Percentiles rank a stretch among this genome's conserved stretches.
Conservation (phyloP, 2,329 filamentous ascomycete species). For the Keithomyces neogunnii region DNA sequence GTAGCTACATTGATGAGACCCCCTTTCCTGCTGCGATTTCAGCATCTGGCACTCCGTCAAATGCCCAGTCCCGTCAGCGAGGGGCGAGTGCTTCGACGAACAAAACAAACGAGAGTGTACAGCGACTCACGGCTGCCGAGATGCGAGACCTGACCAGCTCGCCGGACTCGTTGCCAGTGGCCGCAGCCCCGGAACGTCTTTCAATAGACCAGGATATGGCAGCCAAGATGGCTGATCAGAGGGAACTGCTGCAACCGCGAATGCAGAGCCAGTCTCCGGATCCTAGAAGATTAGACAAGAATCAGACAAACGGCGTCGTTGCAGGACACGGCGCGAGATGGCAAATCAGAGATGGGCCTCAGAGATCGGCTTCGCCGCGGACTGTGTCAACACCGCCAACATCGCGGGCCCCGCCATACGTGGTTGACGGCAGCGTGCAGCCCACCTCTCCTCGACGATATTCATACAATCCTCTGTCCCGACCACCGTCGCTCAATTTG, state of each 20-base stretch:
- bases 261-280: background rate
- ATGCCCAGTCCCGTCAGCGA: conserved; percentile 10
- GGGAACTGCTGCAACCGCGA: conserved; percentile 11
- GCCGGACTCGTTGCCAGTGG: conserved; percentile 50
- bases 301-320: conserved; percentile 16
- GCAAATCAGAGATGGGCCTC: conserved; percentile 15
- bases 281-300: background rate
- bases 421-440: conserved; percentile 15
- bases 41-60: background rate
- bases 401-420: conserved; percentile 25
- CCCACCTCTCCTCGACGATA: conserved; percentile 34
- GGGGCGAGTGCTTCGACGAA: conserved; percentile 22
- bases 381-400: conserved; percentile 47
- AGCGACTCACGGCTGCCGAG: conserved; percentile 48
- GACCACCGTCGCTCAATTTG: conserved; percentile 38
- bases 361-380: conserved; percentile 25
- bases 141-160: conserved; percentile 49
- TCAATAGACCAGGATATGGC: conserved; percentile 20
- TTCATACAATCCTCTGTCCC: conserved; percentile 37
- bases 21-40: background rate
- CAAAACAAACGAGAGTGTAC: conserved; percentile 33
- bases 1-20: background rate
- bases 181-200: conserved; percentile 28
- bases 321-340: background rate
- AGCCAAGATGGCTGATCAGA: conserved; percentile 17